Percentiles rank a stretch among this genome's conserved stretches.
phyloP scores from a whole-genome alignment of 805 yeast genomes.

The Lachancea cidri region DNA sequence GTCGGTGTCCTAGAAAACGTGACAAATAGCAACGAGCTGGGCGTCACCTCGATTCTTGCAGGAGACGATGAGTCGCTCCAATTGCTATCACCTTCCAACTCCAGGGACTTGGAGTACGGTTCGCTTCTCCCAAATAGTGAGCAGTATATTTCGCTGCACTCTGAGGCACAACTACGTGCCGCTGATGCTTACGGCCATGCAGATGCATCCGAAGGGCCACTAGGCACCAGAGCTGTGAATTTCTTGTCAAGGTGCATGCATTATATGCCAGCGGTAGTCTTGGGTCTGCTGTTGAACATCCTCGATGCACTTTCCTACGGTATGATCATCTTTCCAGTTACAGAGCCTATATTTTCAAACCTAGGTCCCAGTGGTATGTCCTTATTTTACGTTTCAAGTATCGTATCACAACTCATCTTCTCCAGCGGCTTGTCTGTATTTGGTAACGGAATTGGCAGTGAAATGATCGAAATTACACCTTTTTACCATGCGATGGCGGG shows the following conservation, averaged over 20 bases:
- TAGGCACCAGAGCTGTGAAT: background rate
- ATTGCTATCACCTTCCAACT: background rate
- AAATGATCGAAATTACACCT: constrained; percentile 99
- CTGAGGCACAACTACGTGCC: background rate
- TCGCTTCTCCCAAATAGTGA: background rate
- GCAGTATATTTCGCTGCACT: constrained; percentile 8
- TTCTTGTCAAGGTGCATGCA: constrained; percentile 2
- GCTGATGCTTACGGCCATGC: background rate
- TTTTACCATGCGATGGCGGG: constrained; percentile 94
- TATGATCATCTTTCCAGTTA: constrained; percentile 93
- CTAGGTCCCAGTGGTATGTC: constrained; percentile 88
- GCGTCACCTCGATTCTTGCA: background rate
- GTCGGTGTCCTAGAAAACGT: too few species aligned
- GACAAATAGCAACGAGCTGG: constrained; percentile 2
- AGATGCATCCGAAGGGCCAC: background rate
- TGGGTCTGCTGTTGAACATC: constrained; percentile 81
- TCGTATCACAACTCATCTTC: constrained; percentile 83
- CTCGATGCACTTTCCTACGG: constrained; percentile 94
- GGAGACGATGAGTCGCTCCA: background rate
- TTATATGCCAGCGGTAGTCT: constrained; percentile 68
- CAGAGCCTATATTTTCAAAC: constrained; percentile 67
- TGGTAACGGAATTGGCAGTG: constrained; percentile 89
- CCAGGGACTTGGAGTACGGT: constrained; percentile 6
- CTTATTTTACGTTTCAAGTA: constrained; percentile 88
- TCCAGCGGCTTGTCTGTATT: constrained; percentile 90